Base-by-base conservation (phyloP, 371 early-diverging fungal genomes). In the Coemansia sp. region DNA sequence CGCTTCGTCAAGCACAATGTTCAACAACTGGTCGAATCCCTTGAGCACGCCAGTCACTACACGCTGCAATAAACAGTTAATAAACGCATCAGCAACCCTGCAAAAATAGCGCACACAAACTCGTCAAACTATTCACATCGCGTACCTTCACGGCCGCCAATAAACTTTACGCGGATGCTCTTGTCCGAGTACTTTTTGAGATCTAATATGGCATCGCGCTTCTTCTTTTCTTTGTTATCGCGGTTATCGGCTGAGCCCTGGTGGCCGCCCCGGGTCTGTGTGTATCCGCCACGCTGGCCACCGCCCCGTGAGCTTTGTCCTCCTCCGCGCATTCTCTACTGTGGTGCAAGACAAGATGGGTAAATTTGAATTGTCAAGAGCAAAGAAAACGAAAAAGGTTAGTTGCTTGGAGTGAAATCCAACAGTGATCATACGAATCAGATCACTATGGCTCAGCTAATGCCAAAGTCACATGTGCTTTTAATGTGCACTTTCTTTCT, bases 91-190 rank as follows among this genome's bases (percentile, higher is more conserved):
- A 34, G 34, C 34, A 34, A 34, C 7, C 2, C 34, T 34, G 34
- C 0, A 34, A 18, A n/a, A 18, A 58, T 47, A 31, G 22, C 26
- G 11, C 63, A 61, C 45, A 29, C 18, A 71, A 3, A 7, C 6
- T 14, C 18, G 18, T 6, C 24, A 24, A 14, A n/a, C 53, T 24
- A 52, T 26, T 24, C 26, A 13, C 53, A 24, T 21, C 26, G 11
- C 61, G 31, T 80, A 95, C 97, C 95, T 89, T 95, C 95, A 53
- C 97, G 87, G n/a, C 95, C 95, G 29, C 94, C 95, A 58, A 85
- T 89, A 81, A 93, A 95, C 84, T 95, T 91, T 58, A 95, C 95
- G 34, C 89, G 87, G 53, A 97, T 87, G 70, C 88, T 82, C 81
- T 95, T 94, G 70, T 97, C 91, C 85, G 90, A 87, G 84, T 94